Base-by-base conservation (phyloP, 805 yeast species). In the Saturnispora bothae region DNA sequence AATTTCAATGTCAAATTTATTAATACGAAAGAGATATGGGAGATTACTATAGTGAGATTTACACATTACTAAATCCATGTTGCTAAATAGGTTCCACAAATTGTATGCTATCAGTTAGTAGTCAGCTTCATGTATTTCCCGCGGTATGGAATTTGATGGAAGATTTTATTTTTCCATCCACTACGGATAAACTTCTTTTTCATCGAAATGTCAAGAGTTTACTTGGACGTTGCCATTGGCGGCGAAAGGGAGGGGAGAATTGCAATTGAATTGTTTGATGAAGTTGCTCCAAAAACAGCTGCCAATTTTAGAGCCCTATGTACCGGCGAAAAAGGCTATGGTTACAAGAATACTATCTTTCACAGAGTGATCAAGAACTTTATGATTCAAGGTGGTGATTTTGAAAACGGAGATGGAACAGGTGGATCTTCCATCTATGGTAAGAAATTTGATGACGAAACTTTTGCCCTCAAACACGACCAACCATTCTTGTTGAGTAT, bases 351-450 rank as follows among this genome's bases (percentile, higher is more conserved):
- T 16, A 80, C 94, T n/a, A 60, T 68, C n/a, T 89, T 89, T 69
- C 98, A 89, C 63, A 73, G 98, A 45, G 83, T 92, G 27, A 92
- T 89, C 59, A 76, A 78, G 56, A 74, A 73, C 42, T 86, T 86
- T 54, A 86, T 86, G 96, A 72, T 83, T 50, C 96, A 86, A 64
- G 95, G 95, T 57, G 96, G 96, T 49, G 96, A 86, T 56, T 86
- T 85, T 61, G 78, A 84, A n/a, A 54, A 58, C 28, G 72, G 69
- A 38, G 64, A 76, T 48, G 86, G 86, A 28, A 78, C 86, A 10
- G 92, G 92, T 31, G 92, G 92, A 38, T 84, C 77, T 55, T 76
- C 84, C 27, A 82, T 82, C 45, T 82, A 82, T 52, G 92, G 92
- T 20, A 88, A 79, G 48, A 80, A 80, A 55, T 82, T 82, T 49